Evolutionary conservation across 352 stramenopile genomes (phyloP).

Genomic region (Globisporangium apiculatum): DNA sequence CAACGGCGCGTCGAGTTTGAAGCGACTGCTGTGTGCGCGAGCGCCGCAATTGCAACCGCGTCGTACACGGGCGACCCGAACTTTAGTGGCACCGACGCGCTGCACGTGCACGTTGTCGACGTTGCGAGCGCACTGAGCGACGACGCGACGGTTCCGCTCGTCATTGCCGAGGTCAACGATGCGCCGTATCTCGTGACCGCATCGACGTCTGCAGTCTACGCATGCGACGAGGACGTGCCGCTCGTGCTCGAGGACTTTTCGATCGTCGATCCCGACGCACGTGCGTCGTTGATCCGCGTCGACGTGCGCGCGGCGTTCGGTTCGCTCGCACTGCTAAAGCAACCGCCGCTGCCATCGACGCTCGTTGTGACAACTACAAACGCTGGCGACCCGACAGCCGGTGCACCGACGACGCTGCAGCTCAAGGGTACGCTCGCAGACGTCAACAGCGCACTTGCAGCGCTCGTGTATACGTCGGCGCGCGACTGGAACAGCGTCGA

Average conservation of each 20-base stretch:
- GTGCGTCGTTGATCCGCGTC: slow-evolving; percentile 11
- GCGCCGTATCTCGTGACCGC: slow-evolving; percentile 38
- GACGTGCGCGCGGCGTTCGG: slow-evolving; percentile 24
- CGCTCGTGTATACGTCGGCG: slow-evolving; percentile 46
- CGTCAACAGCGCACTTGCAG: slow-evolving; percentile 35
- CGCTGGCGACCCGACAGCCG: background rate
- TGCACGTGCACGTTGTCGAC: slow-evolving; percentile 27
- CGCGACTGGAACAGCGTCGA: slow-evolving; percentile 64
- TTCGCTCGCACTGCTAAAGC: slow-evolving; percentile 25
- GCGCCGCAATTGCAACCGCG: slow-evolving; percentile 23
- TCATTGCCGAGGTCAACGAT: slow-evolving; percentile 53
- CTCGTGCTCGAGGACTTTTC: slow-evolving; percentile 36
- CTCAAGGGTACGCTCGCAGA: slow-evolving; percentile 29
- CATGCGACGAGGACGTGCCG: slow-evolving; percentile 43
- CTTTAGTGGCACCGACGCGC: slow-evolving; percentile 34
- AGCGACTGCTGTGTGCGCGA: slow-evolving; percentile 27
- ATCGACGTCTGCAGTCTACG: slow-evolving; percentile 24
- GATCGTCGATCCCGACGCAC: slow-evolving; percentile 40
- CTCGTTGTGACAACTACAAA: slow-evolving; percentile 1
- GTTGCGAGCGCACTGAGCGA: slow-evolving; percentile 15
- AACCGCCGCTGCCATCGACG: background rate
- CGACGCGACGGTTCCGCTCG: slow-evolving; percentile 31
- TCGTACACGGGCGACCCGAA: slow-evolving; percentile 36
- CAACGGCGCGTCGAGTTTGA: slow-evolving; percentile 15
- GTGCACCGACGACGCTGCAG: slow-evolving; percentile 11